A percentile compares a stretch with the other conserved stretches of the same genome.
phyloP scores from a whole-genome alignment of 1,284 basidiomycete genomes.

The Abortiporus biennis region DNA sequence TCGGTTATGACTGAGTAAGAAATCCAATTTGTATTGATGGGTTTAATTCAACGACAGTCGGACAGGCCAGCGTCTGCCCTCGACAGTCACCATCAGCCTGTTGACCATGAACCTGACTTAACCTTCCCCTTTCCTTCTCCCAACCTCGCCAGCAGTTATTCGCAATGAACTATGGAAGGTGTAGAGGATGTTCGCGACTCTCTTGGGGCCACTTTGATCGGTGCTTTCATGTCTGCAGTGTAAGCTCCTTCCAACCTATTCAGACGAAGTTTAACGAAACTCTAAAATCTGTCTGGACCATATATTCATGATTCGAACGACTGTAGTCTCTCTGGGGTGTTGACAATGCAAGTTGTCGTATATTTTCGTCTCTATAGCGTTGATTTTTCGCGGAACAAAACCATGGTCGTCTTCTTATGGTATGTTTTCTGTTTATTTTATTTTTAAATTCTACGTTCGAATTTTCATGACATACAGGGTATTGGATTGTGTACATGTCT shows the following conservation, averaged over 20 bases:
- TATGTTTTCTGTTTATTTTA: not conserved
- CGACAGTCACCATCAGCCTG: no score
- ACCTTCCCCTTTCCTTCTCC: no score
- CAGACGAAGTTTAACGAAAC: no score
- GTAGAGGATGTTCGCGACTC: not conserved
- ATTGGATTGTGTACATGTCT: no score
- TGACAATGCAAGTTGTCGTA: constrained; percentile 15
- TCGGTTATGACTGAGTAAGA: no score
- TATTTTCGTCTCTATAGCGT: constrained; percentile 17
- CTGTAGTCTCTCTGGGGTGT: constrained; percentile 17
- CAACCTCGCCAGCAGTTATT: not conserved
- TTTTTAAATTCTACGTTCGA: not conserved
- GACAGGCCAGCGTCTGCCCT: no score
- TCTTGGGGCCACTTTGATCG: constrained; percentile 5
- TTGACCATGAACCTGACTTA: no score
- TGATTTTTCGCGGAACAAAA: constrained; percentile 13
- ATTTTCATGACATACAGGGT: constrained; percentile 2
- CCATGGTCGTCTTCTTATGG: constrained; percentile 10
- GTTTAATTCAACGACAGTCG: no score
- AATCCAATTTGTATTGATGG: no score
- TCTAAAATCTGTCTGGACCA: no score
- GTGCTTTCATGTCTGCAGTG: not conserved
- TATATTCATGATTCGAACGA: no score
- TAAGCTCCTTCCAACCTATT: not conserved
- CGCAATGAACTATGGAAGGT: not conserved